Conservation (phyloP, 176 grass and related monocot species). For the Ensete ventricosum region DNA sequence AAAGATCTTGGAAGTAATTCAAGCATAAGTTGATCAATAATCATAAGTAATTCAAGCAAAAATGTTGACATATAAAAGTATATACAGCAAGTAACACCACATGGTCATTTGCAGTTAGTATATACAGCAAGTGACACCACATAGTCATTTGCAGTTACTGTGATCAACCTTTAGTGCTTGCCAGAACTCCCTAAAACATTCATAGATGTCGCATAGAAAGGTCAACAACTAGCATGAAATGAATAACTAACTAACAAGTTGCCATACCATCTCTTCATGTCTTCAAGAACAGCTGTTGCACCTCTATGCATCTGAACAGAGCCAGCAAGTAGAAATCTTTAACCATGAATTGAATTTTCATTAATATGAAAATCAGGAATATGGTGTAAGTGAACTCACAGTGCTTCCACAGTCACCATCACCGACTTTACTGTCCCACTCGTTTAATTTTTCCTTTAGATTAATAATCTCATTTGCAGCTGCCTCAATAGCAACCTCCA, state of each 20-base stretch:
- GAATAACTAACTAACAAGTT: neutral
- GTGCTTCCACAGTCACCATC: slow-evolving; percentile 98
- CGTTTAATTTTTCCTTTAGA: slow-evolving; percentile 71
- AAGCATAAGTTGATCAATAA: no score
- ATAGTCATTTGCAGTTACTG: no score
- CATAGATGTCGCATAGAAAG: slow-evolving; percentile 3
- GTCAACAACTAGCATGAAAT: neutral
- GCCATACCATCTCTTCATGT: slow-evolving; percentile 76
- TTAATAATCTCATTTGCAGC: slow-evolving; percentile 68
- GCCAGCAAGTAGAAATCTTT: slow-evolving; percentile 1
- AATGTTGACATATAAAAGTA: no score
- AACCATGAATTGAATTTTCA: neutral
- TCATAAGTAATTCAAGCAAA: no score
- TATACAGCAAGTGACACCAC: no score
- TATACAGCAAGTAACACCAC: no score
- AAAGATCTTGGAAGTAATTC: no score
- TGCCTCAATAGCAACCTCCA: slow-evolving; percentile 81
- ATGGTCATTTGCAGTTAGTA: no score
- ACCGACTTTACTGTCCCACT: slow-evolving; percentile 96
- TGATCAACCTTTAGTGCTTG: no score
- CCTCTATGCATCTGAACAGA: slow-evolving; percentile 91
- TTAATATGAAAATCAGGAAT: slow-evolving; percentile 2
- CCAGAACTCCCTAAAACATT: no score
- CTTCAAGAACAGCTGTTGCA: slow-evolving; percentile 87
- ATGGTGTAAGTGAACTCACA: slow-evolving; percentile 35